Percentiles rank a stretch among this genome's conserved stretches.
Conservation (phyloP, 2,329 filamentous ascomycete species). For the Cucurbitaria berberidis region DNA sequence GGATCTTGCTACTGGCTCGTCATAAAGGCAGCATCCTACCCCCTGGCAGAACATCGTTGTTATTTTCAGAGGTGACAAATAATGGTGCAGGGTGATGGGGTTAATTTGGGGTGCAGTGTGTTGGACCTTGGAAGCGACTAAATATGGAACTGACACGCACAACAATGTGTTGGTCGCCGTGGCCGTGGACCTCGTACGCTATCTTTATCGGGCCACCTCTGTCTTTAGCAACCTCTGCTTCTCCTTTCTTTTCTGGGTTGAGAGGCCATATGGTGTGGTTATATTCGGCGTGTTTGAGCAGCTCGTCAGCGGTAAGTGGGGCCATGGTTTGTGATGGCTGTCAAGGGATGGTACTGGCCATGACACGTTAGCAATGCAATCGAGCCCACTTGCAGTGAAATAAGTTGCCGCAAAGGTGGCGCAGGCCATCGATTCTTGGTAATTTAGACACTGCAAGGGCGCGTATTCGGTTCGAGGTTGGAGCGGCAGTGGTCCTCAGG, state of each 20-base stretch:
- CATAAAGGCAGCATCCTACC: slow-evolving; percentile 1
- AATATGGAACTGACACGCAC: slow-evolving; percentile 59
- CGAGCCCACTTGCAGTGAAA: no score
- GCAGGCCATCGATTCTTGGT: no score
- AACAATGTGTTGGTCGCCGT: slow-evolving; percentile 72
- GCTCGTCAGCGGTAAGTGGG: slow-evolving; percentile 61
- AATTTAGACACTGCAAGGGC: no score
- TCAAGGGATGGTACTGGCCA: neutral
- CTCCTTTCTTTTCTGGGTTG: slow-evolving; percentile 67
- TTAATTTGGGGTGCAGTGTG: slow-evolving; percentile 23
- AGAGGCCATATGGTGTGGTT: slow-evolving; percentile 72
- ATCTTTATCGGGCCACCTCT: slow-evolving; percentile 79
- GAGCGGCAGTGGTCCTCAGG: no score
- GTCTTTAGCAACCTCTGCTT: slow-evolving; percentile 67
- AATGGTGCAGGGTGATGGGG: slow-evolving; percentile 14
- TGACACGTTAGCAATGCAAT: slow-evolving; percentile 14
- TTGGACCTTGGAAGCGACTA: slow-evolving; percentile 15
- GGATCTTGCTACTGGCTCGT: slow-evolving; percentile 12
- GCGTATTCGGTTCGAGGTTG: no score
- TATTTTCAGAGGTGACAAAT: slow-evolving; percentile 34
- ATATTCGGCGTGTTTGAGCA: slow-evolving; percentile 70
- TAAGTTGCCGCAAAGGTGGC: slow-evolving; percentile 25
- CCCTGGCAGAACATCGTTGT: slow-evolving; percentile 4
- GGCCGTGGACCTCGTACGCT: slow-evolving; percentile 80
- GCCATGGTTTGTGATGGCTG: slow-evolving; percentile 16